Base-by-base conservation (phyloP, 345 rosid genomes). In the Clarkia xantiana region DNA sequence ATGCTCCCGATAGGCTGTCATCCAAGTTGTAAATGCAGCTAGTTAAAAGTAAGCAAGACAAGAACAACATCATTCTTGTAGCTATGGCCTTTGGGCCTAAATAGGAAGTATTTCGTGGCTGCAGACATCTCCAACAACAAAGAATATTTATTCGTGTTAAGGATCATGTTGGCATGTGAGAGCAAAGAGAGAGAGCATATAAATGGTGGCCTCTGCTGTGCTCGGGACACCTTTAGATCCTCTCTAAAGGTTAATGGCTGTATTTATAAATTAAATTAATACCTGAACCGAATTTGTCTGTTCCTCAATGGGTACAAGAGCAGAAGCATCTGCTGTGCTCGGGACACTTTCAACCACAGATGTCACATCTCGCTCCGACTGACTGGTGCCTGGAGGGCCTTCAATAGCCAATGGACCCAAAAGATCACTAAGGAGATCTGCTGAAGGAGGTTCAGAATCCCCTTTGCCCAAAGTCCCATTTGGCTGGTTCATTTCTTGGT, bases 361-460 rank as follows among this genome's bases (percentile, higher is more conserved):
- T 29, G 36, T 0, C 36, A 29, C 36, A 29, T 29, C 36, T 5
- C 0, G 36, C 8, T 29, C 36, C 7, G 36, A 29, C 36, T 29
- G 74, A 47, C 49, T 64, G 51, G 75, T 72, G 36, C 59, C 78
- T 49, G 93, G 93, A 55, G 95, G 77, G 38, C 78, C 95, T 75
- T 93, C 99, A 65, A 93, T 93, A 40, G 94, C 85, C 54, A 87
- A 69, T 41, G 95, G 81, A 45, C 80, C 95, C 65, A 93, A 72
- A 52, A 87, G 75, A 70, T 87, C 94, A 40, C 86, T 73, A 40
- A 93, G 77, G 60, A 84, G 64, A 70, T 93, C 94, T 14, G 79
- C 71, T 51, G 86, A 70, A 54, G 72, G 81, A 51, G 64, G 50
- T 62, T 77, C 76, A 66, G 74, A 71, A 47, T 83, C 96, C 61